Evolutionary conservation across 2,329 filamentous ascomycete genomes (phyloP).

Genomic region (Knufia petricola): DNA sequence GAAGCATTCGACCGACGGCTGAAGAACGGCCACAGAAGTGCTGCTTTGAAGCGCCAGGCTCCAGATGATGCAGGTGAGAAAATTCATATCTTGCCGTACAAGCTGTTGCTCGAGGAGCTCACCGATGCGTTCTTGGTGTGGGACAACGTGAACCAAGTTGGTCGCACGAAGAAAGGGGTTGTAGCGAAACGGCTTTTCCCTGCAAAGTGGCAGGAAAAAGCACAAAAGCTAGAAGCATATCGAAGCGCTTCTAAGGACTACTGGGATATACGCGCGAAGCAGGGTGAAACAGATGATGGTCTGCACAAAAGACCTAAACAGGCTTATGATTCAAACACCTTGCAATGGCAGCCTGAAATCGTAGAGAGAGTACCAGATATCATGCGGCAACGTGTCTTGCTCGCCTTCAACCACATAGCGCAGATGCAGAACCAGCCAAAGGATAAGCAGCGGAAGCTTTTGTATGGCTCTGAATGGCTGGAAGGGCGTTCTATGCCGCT

Average conservation of each 20-base stretch:
- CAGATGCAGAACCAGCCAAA: constrained; percentile 1
- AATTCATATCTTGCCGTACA: neutral
- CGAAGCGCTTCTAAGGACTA: constrained; percentile 6
- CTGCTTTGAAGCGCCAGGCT: neutral
- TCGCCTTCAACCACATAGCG: constrained; percentile 11
- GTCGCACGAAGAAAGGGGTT: neutral
- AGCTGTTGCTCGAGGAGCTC: neutral
- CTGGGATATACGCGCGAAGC: constrained; percentile 1
- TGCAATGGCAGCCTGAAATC: constrained; percentile 20
- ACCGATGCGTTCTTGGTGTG: constrained; percentile 2
- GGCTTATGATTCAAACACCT: neutral
- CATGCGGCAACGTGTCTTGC: constrained; percentile 15
- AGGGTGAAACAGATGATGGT: neutral
- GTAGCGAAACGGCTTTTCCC: neutral
- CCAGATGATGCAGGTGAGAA: neutral
- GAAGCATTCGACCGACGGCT: constrained; percentile 9
- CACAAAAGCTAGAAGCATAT: constrained; percentile 1
- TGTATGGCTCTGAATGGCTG: constrained; percentile 12
- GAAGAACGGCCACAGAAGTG: constrained; percentile 5
- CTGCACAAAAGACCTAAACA: neutral
- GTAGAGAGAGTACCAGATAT: constrained; percentile 13
- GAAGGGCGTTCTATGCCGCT: neutral
- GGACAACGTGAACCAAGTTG: neutral
- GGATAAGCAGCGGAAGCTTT: neutral
- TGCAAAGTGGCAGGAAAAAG: neutral